These are phyloP conservation scores for Myriosclerotinia curreyana DNA, from an alignment of 2,329 filamentous ascomycete species.

Conservation along the genomic window DNA sequence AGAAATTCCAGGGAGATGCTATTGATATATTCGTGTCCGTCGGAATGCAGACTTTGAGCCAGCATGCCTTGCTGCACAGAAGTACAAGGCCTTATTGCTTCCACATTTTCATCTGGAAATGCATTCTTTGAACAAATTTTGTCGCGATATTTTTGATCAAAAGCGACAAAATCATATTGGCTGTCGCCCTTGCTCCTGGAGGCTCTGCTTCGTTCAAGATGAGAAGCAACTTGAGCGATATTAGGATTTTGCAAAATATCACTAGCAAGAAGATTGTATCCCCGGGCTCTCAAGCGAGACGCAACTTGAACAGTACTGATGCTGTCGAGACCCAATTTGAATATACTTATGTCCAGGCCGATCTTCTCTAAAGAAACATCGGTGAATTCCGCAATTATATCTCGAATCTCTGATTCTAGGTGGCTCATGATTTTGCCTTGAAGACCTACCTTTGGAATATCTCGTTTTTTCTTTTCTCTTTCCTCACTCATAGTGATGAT, in stretches of 20 bases:
- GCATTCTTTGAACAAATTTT: constrained; percentile 32
- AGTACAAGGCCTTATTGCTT: constrained; percentile 72
- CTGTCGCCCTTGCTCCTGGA: constrained; percentile 16
- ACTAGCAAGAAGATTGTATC: constrained; percentile 58
- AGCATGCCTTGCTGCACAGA: constrained; percentile 77
- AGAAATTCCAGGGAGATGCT: constrained; percentile 56
- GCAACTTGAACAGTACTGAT: constrained; percentile 83
- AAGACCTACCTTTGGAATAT: not conserved
- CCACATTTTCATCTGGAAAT: constrained; percentile 42
- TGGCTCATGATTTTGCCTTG: constrained; percentile 25
- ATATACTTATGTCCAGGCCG: constrained; percentile 65
- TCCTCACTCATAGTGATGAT: constrained; percentile 26
- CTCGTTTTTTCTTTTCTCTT: constrained; percentile 1
- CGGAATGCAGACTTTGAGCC: constrained; percentile 65
- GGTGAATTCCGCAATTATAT: constrained; percentile 52
- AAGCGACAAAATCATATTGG: constrained; percentile 49
- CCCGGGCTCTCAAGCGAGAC: constrained; percentile 58
- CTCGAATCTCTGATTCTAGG: constrained; percentile 44
- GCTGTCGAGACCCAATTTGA: constrained; percentile 85
- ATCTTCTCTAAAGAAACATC: constrained; percentile 51
- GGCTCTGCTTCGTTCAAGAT: constrained; percentile 24
- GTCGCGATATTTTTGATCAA: constrained; percentile 46
- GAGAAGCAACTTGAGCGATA: constrained; percentile 39
- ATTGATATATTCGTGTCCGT: constrained; percentile 73
- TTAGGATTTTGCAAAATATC: constrained; percentile 69